Percentiles rank a stretch among this genome's conserved stretches.
phyloP scores from a whole-genome alignment of 495 filamentous ascomycete species.

The Podospora tetraspora region DNA sequence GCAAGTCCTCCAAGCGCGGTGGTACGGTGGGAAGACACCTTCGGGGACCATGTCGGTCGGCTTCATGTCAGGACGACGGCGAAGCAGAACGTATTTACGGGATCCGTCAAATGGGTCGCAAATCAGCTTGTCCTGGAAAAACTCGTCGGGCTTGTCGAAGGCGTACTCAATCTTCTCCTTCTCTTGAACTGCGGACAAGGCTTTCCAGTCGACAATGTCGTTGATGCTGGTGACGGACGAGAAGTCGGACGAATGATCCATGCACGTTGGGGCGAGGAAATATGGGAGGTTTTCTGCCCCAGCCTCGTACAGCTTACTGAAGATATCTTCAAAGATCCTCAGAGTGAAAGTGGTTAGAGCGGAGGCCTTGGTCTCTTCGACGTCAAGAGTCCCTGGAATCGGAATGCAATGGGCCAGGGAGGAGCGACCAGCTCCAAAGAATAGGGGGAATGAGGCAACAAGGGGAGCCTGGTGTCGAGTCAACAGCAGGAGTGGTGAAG shows the following conservation, averaged over 20 bases:
- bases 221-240: conserved; percentile 16
- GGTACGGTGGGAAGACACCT: conserved; percentile 26
- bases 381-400: conserved; percentile 33
- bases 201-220: conserved; percentile 61
- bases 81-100: conserved; percentile 50
- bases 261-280: conserved; percentile 67
- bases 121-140: conserved; percentile 61
- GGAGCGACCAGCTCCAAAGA: conserved; percentile 54
- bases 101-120: conserved; percentile 72
- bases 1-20: conserved; percentile 23
- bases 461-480: conserved; percentile 60
- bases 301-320: conserved; percentile 74
- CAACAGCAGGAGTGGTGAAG: conserved; percentile 64
- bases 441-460: conserved; percentile 66
- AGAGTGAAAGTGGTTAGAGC: conserved; percentile 65
- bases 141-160: conserved; percentile 44
- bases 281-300: conserved; percentile 66
- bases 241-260: conserved; percentile 28
- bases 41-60: conserved; percentile 37
- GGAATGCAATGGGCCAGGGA: conserved; percentile 51
- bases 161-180: conserved; percentile 50
- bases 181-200: conserved; percentile 47
- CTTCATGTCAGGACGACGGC: conserved; percentile 43
- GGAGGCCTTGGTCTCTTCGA: conserved; percentile 37
- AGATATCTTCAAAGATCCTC: conserved; percentile 75